A percentile compares a stretch with the other conserved stretches of the same genome.
Evolutionary conservation across 192 early-diverging fungal genomes (phyloP).

Genomic region (Mortierella claussenii): DNA sequence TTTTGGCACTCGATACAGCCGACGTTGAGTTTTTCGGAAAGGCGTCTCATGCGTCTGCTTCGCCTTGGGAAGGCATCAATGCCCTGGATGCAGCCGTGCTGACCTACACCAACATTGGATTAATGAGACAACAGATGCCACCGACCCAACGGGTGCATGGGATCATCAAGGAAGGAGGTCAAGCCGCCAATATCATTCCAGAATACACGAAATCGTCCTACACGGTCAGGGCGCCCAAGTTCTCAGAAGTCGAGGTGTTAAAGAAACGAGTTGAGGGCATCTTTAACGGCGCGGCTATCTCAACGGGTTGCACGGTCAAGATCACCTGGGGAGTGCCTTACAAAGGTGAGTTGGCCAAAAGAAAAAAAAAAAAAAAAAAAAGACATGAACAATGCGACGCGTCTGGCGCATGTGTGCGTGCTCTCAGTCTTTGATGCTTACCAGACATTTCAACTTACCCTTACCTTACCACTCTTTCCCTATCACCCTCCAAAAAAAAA

Average conservation of each 20-base stretch:
- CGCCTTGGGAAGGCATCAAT: constrained; percentile 69
- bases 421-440: too few relatives aligned
- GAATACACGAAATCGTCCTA: constrained; percentile 69
- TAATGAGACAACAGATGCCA: constrained; percentile 79
- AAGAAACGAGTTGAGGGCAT: constrained; percentile 64
- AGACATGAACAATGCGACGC: too few relatives aligned
- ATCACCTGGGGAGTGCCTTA: constrained; percentile 63
- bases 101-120: constrained; percentile 72
- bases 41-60: constrained; percentile 75
- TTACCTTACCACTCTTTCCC: too few relatives aligned
- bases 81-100: constrained; percentile 80
- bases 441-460: too few relatives aligned
- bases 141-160: constrained; percentile 78
- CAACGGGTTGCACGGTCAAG: constrained; percentile 75
- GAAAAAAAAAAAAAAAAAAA: not conserved
- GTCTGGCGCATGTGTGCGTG: too few relatives aligned
- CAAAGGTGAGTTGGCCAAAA: constrained; percentile 54
- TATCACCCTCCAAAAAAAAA: too few relatives aligned
- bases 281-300: constrained; percentile 72
- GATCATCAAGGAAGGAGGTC: constrained; percentile 82
- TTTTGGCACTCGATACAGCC: constrained; percentile 59
- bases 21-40: constrained; percentile 78
- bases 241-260: constrained; percentile 61
- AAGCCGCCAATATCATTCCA: constrained; percentile 70
- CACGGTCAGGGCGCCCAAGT: constrained; percentile 68